A percentile compares a stretch with the other conserved stretches of the same genome.
Conservation (phyloP, 2,329 filamentous ascomycete species). For the Scolecobasidium constrictum region DNA sequence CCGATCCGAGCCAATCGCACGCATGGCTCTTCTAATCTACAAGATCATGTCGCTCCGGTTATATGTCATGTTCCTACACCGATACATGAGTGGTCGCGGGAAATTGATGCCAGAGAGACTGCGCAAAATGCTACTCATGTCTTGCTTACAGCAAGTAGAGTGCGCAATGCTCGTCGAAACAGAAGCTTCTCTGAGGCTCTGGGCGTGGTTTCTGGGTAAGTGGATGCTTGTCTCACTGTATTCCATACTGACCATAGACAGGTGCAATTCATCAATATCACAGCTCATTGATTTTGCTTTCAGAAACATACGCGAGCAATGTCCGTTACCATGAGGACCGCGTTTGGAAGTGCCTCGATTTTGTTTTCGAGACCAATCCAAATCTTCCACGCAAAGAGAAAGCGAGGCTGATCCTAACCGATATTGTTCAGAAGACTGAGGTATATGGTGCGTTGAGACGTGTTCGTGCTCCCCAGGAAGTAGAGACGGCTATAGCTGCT, state of each 20-base stretch:
- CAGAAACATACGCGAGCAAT: constrained; percentile 53
- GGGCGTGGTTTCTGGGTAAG: constrained; percentile 52
- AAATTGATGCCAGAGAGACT: constrained; percentile 50
- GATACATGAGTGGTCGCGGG: constrained; percentile 45
- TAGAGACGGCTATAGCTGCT: constrained; percentile 28
- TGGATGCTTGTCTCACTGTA: not conserved
- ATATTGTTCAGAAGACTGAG: constrained; percentile 50
- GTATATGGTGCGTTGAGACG: constrained; percentile 50
- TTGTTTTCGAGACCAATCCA: constrained; percentile 53
- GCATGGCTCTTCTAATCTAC: constrained; percentile 53
- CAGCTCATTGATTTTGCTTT: constrained; percentile 55
- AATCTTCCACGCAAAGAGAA: constrained; percentile 45
- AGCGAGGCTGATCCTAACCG: constrained; percentile 47
- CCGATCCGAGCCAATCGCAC: constrained; percentile 49
- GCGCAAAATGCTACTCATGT: constrained; percentile 51
- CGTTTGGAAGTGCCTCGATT: constrained; percentile 63
- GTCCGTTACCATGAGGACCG: constrained; percentile 47
- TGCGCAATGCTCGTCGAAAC: constrained; percentile 44
- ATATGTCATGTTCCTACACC: constrained; percentile 57
- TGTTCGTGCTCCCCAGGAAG: constrained; percentile 40
- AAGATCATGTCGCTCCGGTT: constrained; percentile 52
- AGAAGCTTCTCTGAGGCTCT: constrained; percentile 40
- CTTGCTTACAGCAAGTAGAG: constrained; percentile 44
- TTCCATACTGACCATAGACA: constrained; percentile 13
- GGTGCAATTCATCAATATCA: constrained; percentile 67